These are phyloP conservation scores for Simplicillium sp. DNA, from an alignment of 2,329 filamentous ascomycete genomes.

Conservation along the genomic window DNA sequence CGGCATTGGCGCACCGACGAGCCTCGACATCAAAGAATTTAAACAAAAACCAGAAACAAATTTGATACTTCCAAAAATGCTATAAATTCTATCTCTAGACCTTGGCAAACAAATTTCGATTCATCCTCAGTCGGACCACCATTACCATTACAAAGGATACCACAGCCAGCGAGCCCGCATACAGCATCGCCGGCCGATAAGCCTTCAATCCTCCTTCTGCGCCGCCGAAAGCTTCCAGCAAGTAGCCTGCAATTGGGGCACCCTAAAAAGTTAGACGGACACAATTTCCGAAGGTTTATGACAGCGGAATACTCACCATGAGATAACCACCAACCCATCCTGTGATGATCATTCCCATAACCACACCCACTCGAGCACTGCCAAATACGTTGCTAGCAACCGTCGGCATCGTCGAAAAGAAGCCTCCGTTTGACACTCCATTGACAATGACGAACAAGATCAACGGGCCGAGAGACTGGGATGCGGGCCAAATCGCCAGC, in stretches of 20 bases:
- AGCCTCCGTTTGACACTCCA: conserved; percentile 50
- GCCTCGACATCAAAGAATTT: too few relatives aligned
- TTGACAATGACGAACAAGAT: conserved; percentile 51
- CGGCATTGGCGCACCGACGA: too few relatives aligned
- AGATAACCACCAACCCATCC: conserved; percentile 54
- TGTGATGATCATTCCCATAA: conserved; percentile 53
- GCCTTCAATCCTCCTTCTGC: conserved; percentile 36
- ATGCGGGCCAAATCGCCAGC: conserved; percentile 52
- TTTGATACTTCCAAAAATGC: too few relatives aligned
- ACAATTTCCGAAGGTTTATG: conserved; percentile 3
- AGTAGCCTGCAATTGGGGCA: conserved; percentile 49
- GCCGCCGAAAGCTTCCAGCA: conserved; percentile 45
- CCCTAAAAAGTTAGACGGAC: conserved; percentile 23
- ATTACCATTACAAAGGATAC: conserved; percentile 31
- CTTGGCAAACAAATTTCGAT: conserved; percentile 22
- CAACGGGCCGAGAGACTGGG: conserved; percentile 41
- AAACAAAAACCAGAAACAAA: too few relatives aligned
- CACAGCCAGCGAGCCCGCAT: conserved; percentile 43
- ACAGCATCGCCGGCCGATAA: conserved; percentile 53
- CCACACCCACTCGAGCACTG: conserved; percentile 40
- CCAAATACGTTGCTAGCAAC: conserved; percentile 52
- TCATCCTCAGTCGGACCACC: conserved; percentile 32
- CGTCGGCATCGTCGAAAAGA: conserved; percentile 55
- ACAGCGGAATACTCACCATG: conserved; percentile 29
- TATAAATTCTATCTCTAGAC: conserved; percentile 2